phyloP scores from a whole-genome alignment of 2,329 filamentous ascomycete genomes.

The Scedosporium dehoogii region DNA sequence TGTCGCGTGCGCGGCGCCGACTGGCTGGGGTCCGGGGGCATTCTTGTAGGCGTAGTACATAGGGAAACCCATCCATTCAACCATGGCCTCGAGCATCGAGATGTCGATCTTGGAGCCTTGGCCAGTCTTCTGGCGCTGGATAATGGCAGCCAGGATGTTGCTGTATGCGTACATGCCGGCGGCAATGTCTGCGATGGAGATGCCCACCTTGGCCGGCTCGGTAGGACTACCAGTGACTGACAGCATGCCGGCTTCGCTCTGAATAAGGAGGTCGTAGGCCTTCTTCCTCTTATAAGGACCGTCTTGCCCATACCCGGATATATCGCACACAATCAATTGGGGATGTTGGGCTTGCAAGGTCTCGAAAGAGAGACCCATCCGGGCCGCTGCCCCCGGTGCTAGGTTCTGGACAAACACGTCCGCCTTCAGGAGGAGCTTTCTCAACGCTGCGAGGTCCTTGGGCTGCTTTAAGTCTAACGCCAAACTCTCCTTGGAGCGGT shows the following conservation, averaged over 20 bases:
- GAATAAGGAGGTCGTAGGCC: slow-evolving; percentile 44
- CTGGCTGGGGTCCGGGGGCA: slow-evolving; percentile 29
- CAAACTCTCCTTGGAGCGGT: slow-evolving; percentile 43
- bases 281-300: slow-evolving; percentile 44
- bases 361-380: slow-evolving; percentile 37
- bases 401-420: slow-evolving; percentile 46
- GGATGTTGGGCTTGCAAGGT: slow-evolving; percentile 29
- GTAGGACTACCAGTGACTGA: slow-evolving; percentile 36
- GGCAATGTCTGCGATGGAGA: slow-evolving; percentile 44
- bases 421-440: slow-evolving; percentile 29
- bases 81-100: slow-evolving; percentile 48
- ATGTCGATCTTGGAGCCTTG: slow-evolving; percentile 41
- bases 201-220: slow-evolving; percentile 38
- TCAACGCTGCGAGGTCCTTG: slow-evolving; percentile 30
- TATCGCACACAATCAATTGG: slow-evolving; percentile 40
- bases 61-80: slow-evolving; percentile 49
- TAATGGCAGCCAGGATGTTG: slow-evolving; percentile 38
- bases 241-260: slow-evolving; percentile 42
- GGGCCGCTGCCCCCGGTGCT: slow-evolving; percentile 35
- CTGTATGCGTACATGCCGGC: slow-evolving; percentile 42
- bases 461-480: slow-evolving; percentile 37
- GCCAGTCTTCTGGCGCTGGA: slow-evolving; percentile 37
- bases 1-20: slow-evolving; percentile 41
- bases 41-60: slow-evolving; percentile 42
- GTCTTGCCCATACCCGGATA: slow-evolving; percentile 40